phyloP scores from a whole-genome alignment of 2,329 filamentous ascomycete genomes.

The Ceratocystis ficicola region DNA sequence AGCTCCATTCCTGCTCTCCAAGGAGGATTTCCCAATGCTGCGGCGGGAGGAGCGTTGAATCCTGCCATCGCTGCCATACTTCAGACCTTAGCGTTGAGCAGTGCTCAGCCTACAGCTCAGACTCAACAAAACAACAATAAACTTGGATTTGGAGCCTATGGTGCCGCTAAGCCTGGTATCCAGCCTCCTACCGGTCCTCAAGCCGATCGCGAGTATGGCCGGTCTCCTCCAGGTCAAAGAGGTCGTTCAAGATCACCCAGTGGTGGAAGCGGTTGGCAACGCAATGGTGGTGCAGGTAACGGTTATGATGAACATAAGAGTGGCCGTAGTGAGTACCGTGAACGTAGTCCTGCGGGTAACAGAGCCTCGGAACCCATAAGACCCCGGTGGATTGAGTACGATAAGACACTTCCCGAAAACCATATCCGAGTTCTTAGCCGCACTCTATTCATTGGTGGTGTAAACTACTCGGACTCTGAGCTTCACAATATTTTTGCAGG shows the following conservation, averaged over 20 bases:
- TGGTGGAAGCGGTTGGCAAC: slow-evolving; percentile 27
- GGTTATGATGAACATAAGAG: slow-evolving; percentile 4
- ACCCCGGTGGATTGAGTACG: slow-evolving; percentile 56
- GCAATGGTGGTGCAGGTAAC: slow-evolving; percentile 32
- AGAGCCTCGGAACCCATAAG: slow-evolving; percentile 27
- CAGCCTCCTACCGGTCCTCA: slow-evolving; percentile 20
- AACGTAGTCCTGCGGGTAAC: slow-evolving; percentile 40
- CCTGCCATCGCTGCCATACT: slow-evolving; percentile 18
- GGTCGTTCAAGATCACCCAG: slow-evolving; percentile 54
- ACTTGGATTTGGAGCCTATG: slow-evolving; percentile 12
- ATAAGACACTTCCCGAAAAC: slow-evolving; percentile 58
- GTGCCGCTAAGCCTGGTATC: slow-evolving; percentile 12
- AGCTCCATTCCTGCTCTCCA: slow-evolving; percentile 14
- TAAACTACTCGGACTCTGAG: slow-evolving; percentile 74
- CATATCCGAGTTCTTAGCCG: slow-evolving; percentile 86
- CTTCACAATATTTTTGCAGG: slow-evolving; percentile 67
- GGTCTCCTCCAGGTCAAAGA: slow-evolving; percentile 49
- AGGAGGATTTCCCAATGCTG: slow-evolving; percentile 15
- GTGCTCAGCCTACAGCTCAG: slow-evolving; percentile 1
- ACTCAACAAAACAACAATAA: slow-evolving; percentile 4
- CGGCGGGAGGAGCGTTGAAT: slow-evolving; percentile 7
- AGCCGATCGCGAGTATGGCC: slow-evolving; percentile 29
- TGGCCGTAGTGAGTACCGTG: slow-evolving; percentile 54
- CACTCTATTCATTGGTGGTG: slow-evolving; percentile 92
- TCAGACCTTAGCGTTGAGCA: slow-evolving; percentile 19